A percentile compares a stretch with the other conserved stretches of the same genome.
Conservation (phyloP, 106 monocot species). For the Dendrobium huoshanense region DNA sequence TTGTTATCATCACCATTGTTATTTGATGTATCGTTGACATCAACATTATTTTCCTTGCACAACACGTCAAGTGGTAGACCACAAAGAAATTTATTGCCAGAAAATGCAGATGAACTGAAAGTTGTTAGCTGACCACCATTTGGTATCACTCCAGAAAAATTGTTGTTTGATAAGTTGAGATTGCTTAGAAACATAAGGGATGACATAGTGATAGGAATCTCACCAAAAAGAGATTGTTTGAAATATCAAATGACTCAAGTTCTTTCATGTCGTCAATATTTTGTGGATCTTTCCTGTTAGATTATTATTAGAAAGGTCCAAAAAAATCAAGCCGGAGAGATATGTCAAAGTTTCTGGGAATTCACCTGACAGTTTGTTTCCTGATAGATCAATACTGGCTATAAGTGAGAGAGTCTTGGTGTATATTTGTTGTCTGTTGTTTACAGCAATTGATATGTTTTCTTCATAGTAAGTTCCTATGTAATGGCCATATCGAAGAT, state of each 20-base stretch:
- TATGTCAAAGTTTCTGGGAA: neutral
- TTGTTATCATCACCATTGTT: no score
- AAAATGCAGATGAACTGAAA: neutral
- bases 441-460: neutral
- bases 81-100: constrained; percentile 1
- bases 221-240: neutral
- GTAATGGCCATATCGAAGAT: neutral
- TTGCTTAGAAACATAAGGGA: no score
- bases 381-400: constrained; percentile 3
- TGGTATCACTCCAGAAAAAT: constrained; percentile 10
- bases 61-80: neutral
- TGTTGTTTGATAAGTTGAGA: neutral
- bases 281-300: constrained; percentile 8
- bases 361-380: neutral
- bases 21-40: neutral
- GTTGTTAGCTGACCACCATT: constrained; percentile 8
- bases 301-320: neutral
- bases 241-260: neutral
- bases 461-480: neutral
- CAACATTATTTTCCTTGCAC: neutral
- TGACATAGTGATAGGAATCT: no score
- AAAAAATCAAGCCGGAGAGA: neutral
- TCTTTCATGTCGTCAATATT: neutral
- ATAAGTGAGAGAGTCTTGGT: neutral
- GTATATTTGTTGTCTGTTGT: neutral